A percentile compares a stretch with the other conserved stretches of the same genome.
Conservation (phyloP, 2,329 filamentous ascomycete genomes). For the Balansia obtecta region DNA sequence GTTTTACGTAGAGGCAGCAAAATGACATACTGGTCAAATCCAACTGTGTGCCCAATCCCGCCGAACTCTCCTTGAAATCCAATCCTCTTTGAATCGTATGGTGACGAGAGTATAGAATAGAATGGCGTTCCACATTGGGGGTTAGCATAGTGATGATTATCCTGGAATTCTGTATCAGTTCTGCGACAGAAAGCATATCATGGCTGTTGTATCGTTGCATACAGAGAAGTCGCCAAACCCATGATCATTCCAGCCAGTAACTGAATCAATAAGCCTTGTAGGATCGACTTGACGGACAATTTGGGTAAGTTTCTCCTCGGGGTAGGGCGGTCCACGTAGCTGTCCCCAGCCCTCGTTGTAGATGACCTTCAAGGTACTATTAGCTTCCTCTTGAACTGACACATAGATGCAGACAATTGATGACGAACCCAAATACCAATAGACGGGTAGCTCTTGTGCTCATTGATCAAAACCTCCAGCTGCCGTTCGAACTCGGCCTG, state of each 20-base stretch:
- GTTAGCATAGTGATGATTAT: conserved; percentile 61
- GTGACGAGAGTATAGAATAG: conserved; percentile 44
- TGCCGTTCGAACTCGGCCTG: conserved; percentile 55
- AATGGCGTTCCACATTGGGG: conserved; percentile 61
- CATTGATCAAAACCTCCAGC: conserved; percentile 46
- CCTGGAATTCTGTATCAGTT: conserved; percentile 20
- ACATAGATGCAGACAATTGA: no score
- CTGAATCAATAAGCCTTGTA: conserved; percentile 49
- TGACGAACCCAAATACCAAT: conserved; percentile 47
- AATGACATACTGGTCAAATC: conserved; percentile 41
- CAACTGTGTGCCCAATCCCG: conserved; percentile 53
- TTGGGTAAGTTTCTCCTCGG: conserved; percentile 44
- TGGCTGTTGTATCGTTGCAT: conserved; percentile 1
- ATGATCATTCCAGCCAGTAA: conserved; percentile 55
- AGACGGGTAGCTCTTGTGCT: conserved; percentile 51
- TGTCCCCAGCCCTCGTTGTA: conserved; percentile 68
- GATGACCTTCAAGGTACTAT: conserved; percentile 33
- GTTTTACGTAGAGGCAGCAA: no score
- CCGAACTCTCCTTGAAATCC: conserved; percentile 62
- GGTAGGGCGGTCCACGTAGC: conserved; percentile 31
- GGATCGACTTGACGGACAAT: conserved; percentile 46
- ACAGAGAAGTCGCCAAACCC: conserved; percentile 51
- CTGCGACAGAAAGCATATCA: not conserved
- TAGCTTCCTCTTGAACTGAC: not conserved
- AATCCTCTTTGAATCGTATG: conserved; percentile 46